These are phyloP conservation scores for Paramicrosporidium saccamoebae DNA, from an alignment of 371 early-diverging fungal species.

Conservation along the genomic window DNA sequence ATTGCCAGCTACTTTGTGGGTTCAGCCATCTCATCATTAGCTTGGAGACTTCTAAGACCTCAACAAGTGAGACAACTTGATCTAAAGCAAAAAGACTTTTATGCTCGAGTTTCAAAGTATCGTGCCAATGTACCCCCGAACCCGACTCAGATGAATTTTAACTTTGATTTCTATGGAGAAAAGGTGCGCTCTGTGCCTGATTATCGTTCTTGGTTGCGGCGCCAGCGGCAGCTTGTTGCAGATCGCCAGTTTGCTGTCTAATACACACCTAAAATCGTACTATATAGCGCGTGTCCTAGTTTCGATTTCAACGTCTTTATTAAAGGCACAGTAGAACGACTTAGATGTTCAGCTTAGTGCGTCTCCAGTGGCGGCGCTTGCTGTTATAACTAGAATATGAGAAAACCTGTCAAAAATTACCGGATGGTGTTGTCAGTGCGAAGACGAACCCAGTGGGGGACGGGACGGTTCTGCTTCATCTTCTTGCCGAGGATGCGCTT, in stretches of 20 bases:
- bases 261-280: no score
- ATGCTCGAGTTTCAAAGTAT: constrained; percentile 31
- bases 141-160: constrained; percentile 25
- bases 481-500: constrained; percentile 94
- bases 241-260: no score
- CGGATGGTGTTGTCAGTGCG: constrained; percentile 76
- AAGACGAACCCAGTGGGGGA: constrained; percentile 89
- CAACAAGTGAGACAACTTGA: constrained; percentile 16
- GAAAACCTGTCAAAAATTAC: constrained; percentile 6
- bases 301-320: no score
- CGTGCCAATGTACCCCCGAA: no score
- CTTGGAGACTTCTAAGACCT: constrained; percentile 21
- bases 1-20: constrained; percentile 25
- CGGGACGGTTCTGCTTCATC: constrained; percentile 88
- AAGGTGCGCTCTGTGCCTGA: constrained; percentile 41
- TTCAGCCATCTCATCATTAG: constrained; percentile 18
- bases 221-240: no score
- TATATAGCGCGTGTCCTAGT: no score
- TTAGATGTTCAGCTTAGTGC: constrained; percentile 86
- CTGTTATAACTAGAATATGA: constrained; percentile 43
- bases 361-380: constrained; percentile 95
- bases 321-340: constrained; percentile 1
- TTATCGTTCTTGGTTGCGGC: constrained; percentile 58
- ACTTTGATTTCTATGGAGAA: constrained; percentile 72
- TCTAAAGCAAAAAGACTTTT: constrained; percentile 33